Percentiles rank a stretch among this genome's conserved stretches.
Evolutionary conservation across 306 rosid species (phyloP).

Genomic region (Aeschynomene evenia): DNA sequence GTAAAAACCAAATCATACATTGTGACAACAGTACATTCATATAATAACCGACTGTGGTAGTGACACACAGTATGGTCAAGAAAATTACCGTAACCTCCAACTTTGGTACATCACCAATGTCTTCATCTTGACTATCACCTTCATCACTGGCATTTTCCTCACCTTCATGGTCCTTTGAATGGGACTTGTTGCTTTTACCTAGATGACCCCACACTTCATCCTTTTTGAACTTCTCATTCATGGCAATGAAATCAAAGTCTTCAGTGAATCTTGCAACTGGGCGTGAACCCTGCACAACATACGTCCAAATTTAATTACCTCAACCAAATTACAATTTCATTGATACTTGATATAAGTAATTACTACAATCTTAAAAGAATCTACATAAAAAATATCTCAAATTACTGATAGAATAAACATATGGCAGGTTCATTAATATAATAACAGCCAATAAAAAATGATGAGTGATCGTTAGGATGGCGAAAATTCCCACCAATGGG

Average conservation of each 20-base stretch:
- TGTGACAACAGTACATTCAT: not conserved
- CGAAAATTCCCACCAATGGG: too few relatives aligned
- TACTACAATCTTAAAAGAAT: not conserved
- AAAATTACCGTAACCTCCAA: constrained; percentile 34
- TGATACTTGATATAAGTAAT: too few relatives aligned
- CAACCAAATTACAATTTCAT: not conserved
- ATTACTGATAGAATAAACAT: not conserved
- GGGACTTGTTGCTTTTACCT: constrained; percentile 41
- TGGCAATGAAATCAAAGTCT: constrained; percentile 60
- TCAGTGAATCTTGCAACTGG: constrained; percentile 46
- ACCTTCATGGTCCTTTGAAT: constrained; percentile 37
- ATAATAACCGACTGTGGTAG: not conserved
- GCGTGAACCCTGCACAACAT: constrained; percentile 40
- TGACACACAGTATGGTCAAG: not conserved
- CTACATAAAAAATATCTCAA: not conserved
- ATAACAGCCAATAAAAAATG: not conserved
- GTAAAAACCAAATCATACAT: constrained; percentile 13
- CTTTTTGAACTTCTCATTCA: constrained; percentile 64
- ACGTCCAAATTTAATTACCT: not conserved
- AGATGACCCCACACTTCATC: constrained; percentile 66
- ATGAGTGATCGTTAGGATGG: too few relatives aligned
- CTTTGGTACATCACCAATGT: constrained; percentile 23
- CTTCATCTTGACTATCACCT: constrained; percentile 35
- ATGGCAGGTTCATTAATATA: not conserved
- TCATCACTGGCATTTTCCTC: constrained; percentile 34